Percentiles rank a stretch among this genome's conserved stretches.
These are phyloP conservation scores for Cochlearia excelsa DNA, from an alignment of 345 rosid genomes.

Conservation along the genomic window DNA sequence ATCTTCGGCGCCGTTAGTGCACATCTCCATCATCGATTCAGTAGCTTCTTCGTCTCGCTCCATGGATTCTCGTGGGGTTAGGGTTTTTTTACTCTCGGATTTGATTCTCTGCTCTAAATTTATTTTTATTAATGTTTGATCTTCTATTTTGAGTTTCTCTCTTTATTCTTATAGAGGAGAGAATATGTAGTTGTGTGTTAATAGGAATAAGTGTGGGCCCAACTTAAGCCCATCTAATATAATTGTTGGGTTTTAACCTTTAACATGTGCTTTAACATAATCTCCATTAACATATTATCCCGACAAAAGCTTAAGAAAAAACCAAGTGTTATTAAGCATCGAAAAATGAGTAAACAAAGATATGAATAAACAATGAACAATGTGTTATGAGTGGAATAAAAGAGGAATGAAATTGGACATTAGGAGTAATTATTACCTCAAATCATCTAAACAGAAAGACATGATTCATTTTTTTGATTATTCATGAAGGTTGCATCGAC, in stretches of 20 bases:
- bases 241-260: constrained; percentile 1
- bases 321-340: too few relatives aligned
- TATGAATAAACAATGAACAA: constrained; percentile 37
- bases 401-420: constrained; percentile 12
- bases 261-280: not conserved
- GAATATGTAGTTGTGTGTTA: constrained; percentile 6
- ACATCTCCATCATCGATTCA: constrained; percentile 55
- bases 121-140: constrained; percentile 12
- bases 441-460: constrained; percentile 20
- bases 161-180: not conserved
- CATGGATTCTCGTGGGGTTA: constrained; percentile 48
- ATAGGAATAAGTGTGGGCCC: not conserved
- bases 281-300: constrained; percentile 11
- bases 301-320: not conserved
- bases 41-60: constrained; percentile 67
- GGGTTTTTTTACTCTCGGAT: constrained; percentile 13
- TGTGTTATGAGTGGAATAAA: constrained; percentile 17
- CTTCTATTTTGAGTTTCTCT: constrained; percentile 4
- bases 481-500: constrained; percentile 70
- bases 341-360: constrained; percentile 35
- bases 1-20: constrained; percentile 60
- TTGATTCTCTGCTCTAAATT: not conserved
- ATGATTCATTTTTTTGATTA: constrained; percentile 29
- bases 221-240: constrained; percentile 30
- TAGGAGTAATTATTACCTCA: constrained; percentile 29